Conservation (phyloP, 805 yeast species). For the Danielozyma ontarioensis region DNA sequence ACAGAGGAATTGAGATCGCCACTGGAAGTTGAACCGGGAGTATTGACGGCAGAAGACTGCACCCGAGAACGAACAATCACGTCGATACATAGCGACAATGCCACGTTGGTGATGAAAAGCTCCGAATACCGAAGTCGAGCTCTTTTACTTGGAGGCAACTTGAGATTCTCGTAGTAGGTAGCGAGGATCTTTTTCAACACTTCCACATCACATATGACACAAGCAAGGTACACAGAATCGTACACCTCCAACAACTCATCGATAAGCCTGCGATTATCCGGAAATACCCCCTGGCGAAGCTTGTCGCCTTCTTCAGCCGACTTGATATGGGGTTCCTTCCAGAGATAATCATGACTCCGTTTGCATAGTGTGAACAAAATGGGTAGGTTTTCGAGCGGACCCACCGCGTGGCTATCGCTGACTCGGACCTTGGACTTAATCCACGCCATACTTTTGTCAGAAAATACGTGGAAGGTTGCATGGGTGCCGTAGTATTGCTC, state of each 20-base stretch:
- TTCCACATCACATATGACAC: constrained; percentile 12
- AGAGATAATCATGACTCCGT: constrained; percentile 5
- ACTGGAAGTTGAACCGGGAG: neutral
- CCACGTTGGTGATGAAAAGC: constrained; percentile 27
- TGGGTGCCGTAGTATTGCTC: constrained; percentile 31
- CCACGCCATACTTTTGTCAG: constrained; percentile 29
- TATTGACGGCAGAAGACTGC: neutral
- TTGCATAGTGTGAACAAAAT: constrained; percentile 13
- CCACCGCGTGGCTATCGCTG: constrained; percentile 11
- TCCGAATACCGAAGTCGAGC: constrained; percentile 24
- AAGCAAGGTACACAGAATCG: constrained; percentile 13
- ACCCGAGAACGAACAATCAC: constrained; percentile 12
- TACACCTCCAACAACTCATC: constrained; percentile 19
- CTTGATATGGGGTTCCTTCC: constrained; percentile 8
- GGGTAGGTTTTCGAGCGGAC: constrained; percentile 28
- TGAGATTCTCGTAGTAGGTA: constrained; percentile 15
- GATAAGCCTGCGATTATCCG: constrained; percentile 17
- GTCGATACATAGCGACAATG: constrained; percentile 20
- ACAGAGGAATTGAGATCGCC: no score
- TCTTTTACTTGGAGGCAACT: constrained; percentile 2
- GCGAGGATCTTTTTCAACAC: constrained; percentile 17
- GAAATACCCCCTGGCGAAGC: constrained; percentile 8
- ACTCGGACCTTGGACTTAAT: constrained; percentile 21
- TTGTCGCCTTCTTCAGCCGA: constrained; percentile 5
- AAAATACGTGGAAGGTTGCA: constrained; percentile 30